Conservation (phyloP, 495 filamentous ascomycete genomes). For the Hyphodiscus hymeniophilus region DNA sequence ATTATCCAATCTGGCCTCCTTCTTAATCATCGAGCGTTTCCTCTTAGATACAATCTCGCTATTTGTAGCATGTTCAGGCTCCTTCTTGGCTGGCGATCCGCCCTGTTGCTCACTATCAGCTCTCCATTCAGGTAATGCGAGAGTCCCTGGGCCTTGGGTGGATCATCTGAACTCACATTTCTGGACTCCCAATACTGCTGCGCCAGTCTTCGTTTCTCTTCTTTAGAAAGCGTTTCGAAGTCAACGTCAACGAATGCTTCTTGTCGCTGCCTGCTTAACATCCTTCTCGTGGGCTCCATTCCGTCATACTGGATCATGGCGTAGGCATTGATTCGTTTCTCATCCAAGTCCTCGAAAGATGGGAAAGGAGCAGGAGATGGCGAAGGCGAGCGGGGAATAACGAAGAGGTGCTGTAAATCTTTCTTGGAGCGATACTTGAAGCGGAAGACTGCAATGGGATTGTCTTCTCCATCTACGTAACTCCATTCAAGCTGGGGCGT, state of each 20-base stretch:
- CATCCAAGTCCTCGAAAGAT: neutral
- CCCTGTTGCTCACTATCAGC: too few relatives aligned
- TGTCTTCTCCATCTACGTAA: constrained; percentile 4
- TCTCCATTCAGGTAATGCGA: too few relatives aligned
- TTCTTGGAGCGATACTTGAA: constrained; percentile 8
- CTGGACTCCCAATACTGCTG: too few relatives aligned
- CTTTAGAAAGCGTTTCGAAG: neutral
- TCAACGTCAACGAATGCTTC: neutral
- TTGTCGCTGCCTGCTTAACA: neutral
- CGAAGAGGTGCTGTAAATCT: neutral
- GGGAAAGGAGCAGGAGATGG: neutral
- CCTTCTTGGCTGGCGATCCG: too few relatives aligned
- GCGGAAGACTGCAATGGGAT: constrained; percentile 4
- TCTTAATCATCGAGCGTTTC: too few relatives aligned
- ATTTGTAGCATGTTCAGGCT: too few relatives aligned
- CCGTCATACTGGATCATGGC: neutral
- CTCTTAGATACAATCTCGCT: too few relatives aligned
- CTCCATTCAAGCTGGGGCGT: neutral
- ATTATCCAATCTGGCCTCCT: too few relatives aligned
- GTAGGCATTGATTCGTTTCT: neutral
- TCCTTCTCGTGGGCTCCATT: neutral
- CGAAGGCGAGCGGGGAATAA: neutral
- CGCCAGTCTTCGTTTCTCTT: neutral
- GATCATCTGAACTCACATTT: too few relatives aligned
- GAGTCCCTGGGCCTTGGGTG: too few relatives aligned